These are phyloP conservation scores for Termitomyces sp. DNA, from an alignment of 768 basidiomycete genomes.

Conservation along the genomic window DNA sequence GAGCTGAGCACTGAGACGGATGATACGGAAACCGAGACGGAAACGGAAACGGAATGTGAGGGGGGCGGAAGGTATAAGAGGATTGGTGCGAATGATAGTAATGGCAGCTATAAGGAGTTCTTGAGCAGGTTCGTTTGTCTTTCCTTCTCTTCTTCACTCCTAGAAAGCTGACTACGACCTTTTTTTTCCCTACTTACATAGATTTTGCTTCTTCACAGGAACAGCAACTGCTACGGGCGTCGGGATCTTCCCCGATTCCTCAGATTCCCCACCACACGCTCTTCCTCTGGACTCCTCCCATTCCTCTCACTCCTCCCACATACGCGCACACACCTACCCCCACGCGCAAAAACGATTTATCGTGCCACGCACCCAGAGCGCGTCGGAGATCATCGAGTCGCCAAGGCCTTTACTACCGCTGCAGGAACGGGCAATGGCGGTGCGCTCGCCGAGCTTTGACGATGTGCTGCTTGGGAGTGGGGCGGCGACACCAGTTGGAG, in stretches of 20 bases:
- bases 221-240: conserved; percentile 25
- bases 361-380: conserved; percentile 40
- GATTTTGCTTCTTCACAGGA: conserved; percentile 84
- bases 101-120: conserved; percentile 54
- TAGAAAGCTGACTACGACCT: neutral
- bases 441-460: conserved; percentile 25
- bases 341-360: conserved; percentile 13
- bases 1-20: conserved; percentile 26
- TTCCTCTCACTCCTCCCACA: neutral
- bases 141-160: neutral
- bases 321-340: conserved; percentile 6
- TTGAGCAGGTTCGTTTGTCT: conserved; percentile 52
- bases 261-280: neutral
- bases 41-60: conserved; percentile 17
- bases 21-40: conserved; percentile 22
- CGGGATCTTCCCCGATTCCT: conserved; percentile 2
- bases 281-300: neutral
- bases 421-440: neutral
- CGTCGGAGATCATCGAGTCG: conserved; percentile 43
- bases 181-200: conserved; percentile 22
- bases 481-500: conserved; percentile 1
- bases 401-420: conserved; percentile 34
- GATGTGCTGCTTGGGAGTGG: conserved; percentile 9
- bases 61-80: neutral
- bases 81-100: conserved; percentile 1